Evolutionary conservation across 1,284 basidiomycete species (phyloP), one percentile per base, ranked within the genome.

Genomic region (Sanguinoderma infundibulare): DNA sequence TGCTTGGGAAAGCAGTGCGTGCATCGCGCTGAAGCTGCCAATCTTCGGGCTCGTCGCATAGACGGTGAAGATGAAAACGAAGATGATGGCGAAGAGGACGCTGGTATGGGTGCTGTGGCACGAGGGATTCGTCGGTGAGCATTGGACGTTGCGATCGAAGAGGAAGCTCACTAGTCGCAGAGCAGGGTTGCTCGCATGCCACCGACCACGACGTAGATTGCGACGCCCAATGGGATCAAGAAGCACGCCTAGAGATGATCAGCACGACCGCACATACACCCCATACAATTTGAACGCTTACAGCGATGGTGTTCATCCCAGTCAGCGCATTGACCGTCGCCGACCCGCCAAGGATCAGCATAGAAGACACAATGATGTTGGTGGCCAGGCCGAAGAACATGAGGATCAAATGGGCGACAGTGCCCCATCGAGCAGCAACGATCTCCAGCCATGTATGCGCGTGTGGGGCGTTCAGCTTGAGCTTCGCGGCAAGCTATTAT

Each of bases 1-100:
- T 0, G 81, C 84, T 26, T 72, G 69, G 30, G 74, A 62, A 30
- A 87, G 77, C n/a, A 86, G 72, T 17, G 80, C 78, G 72, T 85
- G 83, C 83, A 87, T 85, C 56, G 75, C 76, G 8, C 70, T 51
- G 17, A 83, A 81, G 22, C 77, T 79, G 22, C 86, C 87, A 61
- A 88, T 87, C 65, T 83, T 80, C 39, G 77, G 68, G 15, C 78
- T 81, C 2, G 85, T 91, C 0, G 87, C 86, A 72, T 96, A 98
- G 20, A 93, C 93, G 8, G 79, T 81, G 72, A 89, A 84, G 40
- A 81, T 73, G 70, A 88, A 91, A 54, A 80, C 78, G 72, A 93
- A 79, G 72, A 94, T 92, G 74, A 96, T 94, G 46, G 84, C 85
- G 71, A 94, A 94, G 26, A 96, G 83, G 12, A 94, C 88, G 0